Conservation (phyloP, 2,329 filamentous ascomycete species). For the Aschersonia sp. region DNA sequence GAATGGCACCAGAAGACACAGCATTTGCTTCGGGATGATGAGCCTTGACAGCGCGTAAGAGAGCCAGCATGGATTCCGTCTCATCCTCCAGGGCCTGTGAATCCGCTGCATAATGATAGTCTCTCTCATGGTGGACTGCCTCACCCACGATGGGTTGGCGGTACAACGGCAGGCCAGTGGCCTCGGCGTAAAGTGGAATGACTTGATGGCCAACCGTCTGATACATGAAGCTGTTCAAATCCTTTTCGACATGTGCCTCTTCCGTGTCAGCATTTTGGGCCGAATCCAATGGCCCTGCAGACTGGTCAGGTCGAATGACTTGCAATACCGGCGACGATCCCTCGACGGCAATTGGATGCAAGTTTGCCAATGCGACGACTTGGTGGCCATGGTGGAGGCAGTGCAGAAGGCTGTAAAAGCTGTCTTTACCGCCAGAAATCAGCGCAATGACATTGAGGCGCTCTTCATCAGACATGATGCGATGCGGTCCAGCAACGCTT, state of each 20-base stretch:
- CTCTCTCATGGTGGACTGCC: slow-evolving; percentile 55
- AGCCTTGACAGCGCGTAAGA: slow-evolving; percentile 53
- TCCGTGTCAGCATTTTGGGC: background rate
- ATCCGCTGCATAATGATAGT: slow-evolving; percentile 38
- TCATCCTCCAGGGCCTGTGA: slow-evolving; percentile 43
- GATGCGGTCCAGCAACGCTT: background rate
- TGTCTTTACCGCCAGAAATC: slow-evolving; percentile 95
- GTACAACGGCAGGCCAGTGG: slow-evolving; percentile 72
- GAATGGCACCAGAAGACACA: slow-evolving; percentile 77
- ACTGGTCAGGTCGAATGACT: slow-evolving; percentile 8
- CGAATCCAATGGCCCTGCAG: background rate
- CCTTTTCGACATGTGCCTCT: slow-evolving; percentile 13
- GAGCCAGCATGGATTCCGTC: slow-evolving; percentile 70
- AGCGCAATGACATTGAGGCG: slow-evolving; percentile 71
- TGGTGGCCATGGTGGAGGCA: slow-evolving; percentile 75
- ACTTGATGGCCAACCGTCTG: slow-evolving; percentile 88
- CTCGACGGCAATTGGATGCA: slow-evolving; percentile 38
- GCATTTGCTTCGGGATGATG: slow-evolving; percentile 73
- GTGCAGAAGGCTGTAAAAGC: slow-evolving; percentile 84
- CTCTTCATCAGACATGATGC: slow-evolving; percentile 22
- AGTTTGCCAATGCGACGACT: slow-evolving; percentile 78
- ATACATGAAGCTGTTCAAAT: slow-evolving; percentile 98
- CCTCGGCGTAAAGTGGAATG: slow-evolving; percentile 70
- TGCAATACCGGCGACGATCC: slow-evolving; percentile 1
- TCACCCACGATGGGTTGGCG: slow-evolving; percentile 60